These are phyloP conservation scores for Alternaria tenuissima DNA, from an alignment of 2,329 filamentous ascomycete species.

Conservation along the genomic window DNA sequence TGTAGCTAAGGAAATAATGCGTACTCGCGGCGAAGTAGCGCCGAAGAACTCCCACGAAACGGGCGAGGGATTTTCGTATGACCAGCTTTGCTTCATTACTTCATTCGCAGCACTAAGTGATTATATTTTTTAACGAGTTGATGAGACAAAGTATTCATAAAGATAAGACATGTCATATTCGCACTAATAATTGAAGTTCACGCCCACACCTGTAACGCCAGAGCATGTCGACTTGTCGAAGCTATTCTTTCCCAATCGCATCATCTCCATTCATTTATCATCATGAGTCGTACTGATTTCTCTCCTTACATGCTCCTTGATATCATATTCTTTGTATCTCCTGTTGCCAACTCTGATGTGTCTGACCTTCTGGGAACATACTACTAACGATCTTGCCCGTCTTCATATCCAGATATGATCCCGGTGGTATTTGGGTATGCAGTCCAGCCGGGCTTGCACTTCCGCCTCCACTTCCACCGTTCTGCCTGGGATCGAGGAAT, in stretches of 20 bases:
- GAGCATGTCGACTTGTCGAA: background rate
- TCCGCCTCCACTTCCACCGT: background rate
- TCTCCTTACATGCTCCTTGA: background rate
- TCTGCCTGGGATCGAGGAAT: slow-evolving; percentile 6
- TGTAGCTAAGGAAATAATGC: no score
- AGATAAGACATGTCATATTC: background rate
- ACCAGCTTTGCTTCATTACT: no score
- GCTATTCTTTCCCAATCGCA: background rate
- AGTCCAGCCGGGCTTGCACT: slow-evolving; percentile 6
- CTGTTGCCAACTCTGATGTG: slow-evolving; percentile 8
- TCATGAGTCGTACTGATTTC: background rate
- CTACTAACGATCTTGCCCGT: slow-evolving; percentile 23
- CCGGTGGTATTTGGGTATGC: slow-evolving; percentile 20
- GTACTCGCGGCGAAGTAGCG: no score
- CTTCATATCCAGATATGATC: slow-evolving; percentile 24
- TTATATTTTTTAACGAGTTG: no score
- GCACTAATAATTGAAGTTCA: background rate
- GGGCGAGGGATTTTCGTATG: no score
- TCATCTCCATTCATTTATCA: background rate
- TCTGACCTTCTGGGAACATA: slow-evolving; percentile 26
- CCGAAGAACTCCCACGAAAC: no score
- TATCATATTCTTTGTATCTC: slow-evolving; percentile 15
- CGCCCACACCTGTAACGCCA: background rate
- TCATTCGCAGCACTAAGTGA: no score
- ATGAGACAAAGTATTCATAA: no score